Evolutionary conservation across 2,329 filamentous ascomycete genomes (phyloP).

Genomic region (Apiospora marii): DNA sequence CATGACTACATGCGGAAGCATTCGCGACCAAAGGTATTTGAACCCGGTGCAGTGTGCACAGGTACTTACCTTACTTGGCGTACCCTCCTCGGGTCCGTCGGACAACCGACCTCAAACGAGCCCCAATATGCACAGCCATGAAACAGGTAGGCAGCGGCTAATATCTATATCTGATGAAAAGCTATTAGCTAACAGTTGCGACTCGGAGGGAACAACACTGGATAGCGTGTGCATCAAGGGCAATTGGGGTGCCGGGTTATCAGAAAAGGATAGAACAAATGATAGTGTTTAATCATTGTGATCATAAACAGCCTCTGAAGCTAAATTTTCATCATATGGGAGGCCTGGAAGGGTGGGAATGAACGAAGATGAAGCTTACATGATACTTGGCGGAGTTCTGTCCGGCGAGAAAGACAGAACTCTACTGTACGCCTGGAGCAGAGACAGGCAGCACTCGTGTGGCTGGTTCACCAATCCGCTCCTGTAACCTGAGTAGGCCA

Average conservation of each 20-base stretch:
- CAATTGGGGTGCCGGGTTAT: neutral
- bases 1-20: neutral
- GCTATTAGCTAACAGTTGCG: neutral
- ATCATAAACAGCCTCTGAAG: slow-evolving; percentile 22
- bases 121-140: neutral
- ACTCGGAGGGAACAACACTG: neutral
- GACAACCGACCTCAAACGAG: neutral
- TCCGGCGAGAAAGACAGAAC: neutral
- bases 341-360: neutral
- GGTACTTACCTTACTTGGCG: neutral
- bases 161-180: neutral
- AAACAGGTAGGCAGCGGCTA: neutral
- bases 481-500: neutral
- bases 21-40: neutral
- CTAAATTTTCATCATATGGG: slow-evolving; percentile 20
- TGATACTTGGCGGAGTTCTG: neutral
- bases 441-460: neutral
- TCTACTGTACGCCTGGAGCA: neutral
- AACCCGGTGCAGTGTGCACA: neutral
- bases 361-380: neutral
- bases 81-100: neutral
- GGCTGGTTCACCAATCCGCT: neutral
- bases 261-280: slow-evolving; percentile 20
- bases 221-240: neutral
- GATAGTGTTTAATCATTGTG: slow-evolving; percentile 20